phyloP scores from a whole-genome alignment of 176 grass and related monocot genomes.

The Stipa capillata region DNA sequence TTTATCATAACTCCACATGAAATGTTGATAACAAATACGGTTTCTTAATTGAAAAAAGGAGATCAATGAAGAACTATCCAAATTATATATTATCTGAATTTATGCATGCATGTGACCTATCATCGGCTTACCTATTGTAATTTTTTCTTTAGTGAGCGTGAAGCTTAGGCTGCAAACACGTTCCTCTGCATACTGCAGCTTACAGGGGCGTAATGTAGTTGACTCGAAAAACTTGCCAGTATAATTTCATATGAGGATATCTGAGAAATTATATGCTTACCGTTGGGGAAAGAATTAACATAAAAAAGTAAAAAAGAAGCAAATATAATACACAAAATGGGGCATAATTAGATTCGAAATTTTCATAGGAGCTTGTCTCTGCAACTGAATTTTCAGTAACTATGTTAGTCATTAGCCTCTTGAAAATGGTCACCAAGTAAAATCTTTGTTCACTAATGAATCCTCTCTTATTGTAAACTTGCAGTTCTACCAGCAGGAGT shows the following conservation, averaged over 20 bases:
- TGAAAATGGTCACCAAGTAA: background rate
- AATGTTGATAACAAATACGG: too few species aligned
- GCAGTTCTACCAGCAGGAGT: slow-evolving; percentile 87
- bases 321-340: background rate
- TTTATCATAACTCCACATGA: background rate
- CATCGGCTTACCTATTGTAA: too few species aligned
- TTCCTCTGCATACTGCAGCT: background rate
- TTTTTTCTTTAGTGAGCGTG: too few species aligned
- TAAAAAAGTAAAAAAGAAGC: background rate
- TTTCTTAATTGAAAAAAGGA: too few species aligned
- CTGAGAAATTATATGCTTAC: background rate
- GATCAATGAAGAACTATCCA: background rate
- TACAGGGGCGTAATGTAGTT: background rate
- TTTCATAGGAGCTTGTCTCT: background rate
- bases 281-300: background rate
- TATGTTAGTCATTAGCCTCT: too few species aligned
- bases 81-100: background rate
- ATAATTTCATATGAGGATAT: background rate
- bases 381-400: too few species aligned
- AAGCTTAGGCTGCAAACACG: background rate
- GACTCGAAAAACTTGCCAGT: background rate
- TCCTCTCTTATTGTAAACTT: slow-evolving; percentile 2
- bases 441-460: background rate
- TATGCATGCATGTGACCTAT: background rate
- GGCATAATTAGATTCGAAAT: background rate